phyloP scores from a whole-genome alignment of 2,329 filamentous ascomycete genomes.

The Hypocrella siamensis region DNA sequence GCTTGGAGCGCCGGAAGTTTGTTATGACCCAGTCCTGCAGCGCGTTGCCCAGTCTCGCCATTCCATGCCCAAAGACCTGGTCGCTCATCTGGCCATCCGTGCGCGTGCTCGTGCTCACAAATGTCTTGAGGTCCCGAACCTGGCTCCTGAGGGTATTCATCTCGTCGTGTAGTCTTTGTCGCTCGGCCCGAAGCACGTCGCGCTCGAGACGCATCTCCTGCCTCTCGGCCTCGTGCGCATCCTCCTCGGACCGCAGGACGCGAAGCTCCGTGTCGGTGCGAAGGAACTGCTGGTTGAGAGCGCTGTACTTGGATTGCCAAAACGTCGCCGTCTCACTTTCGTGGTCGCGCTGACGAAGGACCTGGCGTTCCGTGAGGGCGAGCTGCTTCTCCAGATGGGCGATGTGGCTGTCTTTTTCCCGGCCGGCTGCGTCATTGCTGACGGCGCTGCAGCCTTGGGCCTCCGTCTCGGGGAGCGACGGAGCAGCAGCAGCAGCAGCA shows the following conservation, averaged over 20 bases:
- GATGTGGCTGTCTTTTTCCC: slow-evolving; percentile 36
- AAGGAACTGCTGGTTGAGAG: slow-evolving; percentile 34
- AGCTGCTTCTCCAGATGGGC: slow-evolving; percentile 36
- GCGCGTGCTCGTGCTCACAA: slow-evolving; percentile 51
- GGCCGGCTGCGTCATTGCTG: slow-evolving; percentile 11
- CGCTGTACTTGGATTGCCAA: slow-evolving; percentile 41
- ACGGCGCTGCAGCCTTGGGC: background rate
- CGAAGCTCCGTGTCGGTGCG: slow-evolving; percentile 37
- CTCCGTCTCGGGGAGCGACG: no score
- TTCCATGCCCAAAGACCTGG: slow-evolving; percentile 46
- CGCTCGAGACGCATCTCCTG: slow-evolving; percentile 33
- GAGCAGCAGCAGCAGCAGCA: no score
- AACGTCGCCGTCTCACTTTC: slow-evolving; percentile 40
- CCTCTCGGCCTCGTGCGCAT: slow-evolving; percentile 28
- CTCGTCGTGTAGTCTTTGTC: slow-evolving; percentile 39
- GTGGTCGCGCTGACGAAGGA: slow-evolving; percentile 35
- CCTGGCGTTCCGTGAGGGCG: slow-evolving; percentile 34
- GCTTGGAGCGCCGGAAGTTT: slow-evolving; percentile 47
- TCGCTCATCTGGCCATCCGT: slow-evolving; percentile 47
- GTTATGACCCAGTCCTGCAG: slow-evolving; percentile 62
- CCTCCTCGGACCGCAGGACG: slow-evolving; percentile 32
- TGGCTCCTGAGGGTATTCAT: slow-evolving; percentile 39
- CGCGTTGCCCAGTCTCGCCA: slow-evolving; percentile 47
- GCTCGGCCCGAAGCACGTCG: slow-evolving; percentile 28
- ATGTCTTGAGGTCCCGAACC: slow-evolving; percentile 53